Evolutionary conservation across 306 rosid species (phyloP).

Genomic region (Sindora glabra): DNA sequence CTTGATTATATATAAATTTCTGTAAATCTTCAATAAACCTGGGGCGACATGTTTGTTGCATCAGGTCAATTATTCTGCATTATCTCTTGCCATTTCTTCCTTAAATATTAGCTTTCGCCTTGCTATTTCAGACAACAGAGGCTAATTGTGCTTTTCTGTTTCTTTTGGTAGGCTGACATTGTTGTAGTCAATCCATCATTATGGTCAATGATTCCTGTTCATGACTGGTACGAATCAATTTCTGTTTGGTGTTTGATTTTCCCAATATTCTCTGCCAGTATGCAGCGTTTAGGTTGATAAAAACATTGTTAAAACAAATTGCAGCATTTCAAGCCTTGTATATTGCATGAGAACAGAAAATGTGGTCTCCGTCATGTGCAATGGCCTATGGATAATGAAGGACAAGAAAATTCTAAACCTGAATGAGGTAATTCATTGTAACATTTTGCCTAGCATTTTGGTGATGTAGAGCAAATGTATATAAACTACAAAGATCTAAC

Average conservation of each 20-base stretch:
- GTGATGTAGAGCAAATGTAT: neutral
- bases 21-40: neutral
- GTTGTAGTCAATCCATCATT: constrained; percentile 62
- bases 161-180: constrained; percentile 63
- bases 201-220: constrained; percentile 81
- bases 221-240: constrained; percentile 50
- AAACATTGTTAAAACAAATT: constrained; percentile 8
- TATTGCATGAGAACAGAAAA: constrained; percentile 81
- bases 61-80: neutral
- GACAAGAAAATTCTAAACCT: constrained; percentile 61
- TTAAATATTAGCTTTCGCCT: neutral
- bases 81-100: neutral
- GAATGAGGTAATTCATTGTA: constrained; percentile 48
- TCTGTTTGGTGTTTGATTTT: neutral
- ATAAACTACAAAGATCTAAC: neutral
- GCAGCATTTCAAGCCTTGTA: constrained; percentile 81
- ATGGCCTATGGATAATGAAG: constrained; percentile 83
- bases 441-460: neutral
- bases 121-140: neutral
- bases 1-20: too few relatives aligned
- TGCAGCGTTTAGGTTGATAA: constrained; percentile 4
- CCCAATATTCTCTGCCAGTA: neutral
- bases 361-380: constrained; percentile 72
- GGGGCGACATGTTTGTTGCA: too few relatives aligned
- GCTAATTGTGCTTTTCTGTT: constrained; percentile 25